Evolutionary conservation across 2,329 filamentous ascomycete species (phyloP), one percentile per base, ranked within the genome.

Genomic region (Ciborinia camelliae): DNA sequence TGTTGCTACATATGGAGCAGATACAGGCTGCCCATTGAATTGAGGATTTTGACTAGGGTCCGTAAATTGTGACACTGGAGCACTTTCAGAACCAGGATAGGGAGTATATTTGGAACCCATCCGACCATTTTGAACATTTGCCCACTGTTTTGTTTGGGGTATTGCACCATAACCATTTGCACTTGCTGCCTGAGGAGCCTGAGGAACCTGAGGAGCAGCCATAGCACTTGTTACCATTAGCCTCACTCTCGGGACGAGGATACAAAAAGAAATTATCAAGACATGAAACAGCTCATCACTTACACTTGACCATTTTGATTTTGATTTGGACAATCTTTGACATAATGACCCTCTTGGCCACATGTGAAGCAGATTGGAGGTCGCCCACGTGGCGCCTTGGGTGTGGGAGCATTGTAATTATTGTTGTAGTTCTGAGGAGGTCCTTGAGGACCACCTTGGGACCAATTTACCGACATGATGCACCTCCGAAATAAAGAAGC

Each of bases 361-460:
- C 83, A 86, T 70, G 84, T 85, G 72, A 84, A 84, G 73, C 83
- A 86, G 68, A 78, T 69, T 9, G 75, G 75, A 62, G 77, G 76
- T 20, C 48, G 72, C 65, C 65, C 64, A 50, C 23, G 60, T 62
- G 45, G 63, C 51, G 55, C 35, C 59, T 52, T 53, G 23, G 51
- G 35, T 39, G 39, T 15, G 23, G 53, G 20, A 64, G 43, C 52
- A 51, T 26, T 59, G n/a, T 66, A 61, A 50, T 60, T 63, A 61
- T 41, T 51, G 55, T 59, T 66, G 55, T 65, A 64, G 35, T 64
- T 68, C 50, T 65, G 68, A 45, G 63, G 35, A 23, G 48, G 23
- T 14, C 51, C 43, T 57, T 65, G 58, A 65, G 66, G 70, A 41
- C 66, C 67, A 39, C 67, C 67, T 53, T 71, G 70, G n/a, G 66